Percentiles rank a stretch among this genome's conserved stretches.
These are phyloP conservation scores for Carex kokanica DNA, from an alignment of 176 grass and related monocot species.

Conservation along the genomic window DNA sequence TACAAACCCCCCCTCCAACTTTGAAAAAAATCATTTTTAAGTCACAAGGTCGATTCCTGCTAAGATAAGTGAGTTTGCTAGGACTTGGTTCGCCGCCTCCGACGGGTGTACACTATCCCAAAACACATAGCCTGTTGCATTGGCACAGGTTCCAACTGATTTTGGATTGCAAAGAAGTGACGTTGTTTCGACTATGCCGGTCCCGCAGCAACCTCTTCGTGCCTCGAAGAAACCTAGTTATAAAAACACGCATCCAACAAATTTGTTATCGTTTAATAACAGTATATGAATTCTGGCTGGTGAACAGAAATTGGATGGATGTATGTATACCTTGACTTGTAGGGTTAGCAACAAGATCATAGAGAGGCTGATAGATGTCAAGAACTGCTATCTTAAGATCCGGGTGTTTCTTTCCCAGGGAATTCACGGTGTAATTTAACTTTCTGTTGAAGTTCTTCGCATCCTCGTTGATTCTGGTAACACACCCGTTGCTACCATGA, in stretches of 20 bases:
- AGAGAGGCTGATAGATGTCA: slow-evolving; percentile 82
- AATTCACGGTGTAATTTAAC: slow-evolving; percentile 40
- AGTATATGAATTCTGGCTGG: no score
- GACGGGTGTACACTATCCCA: slow-evolving; percentile 94
- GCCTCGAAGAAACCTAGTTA: slow-evolving; percentile 70
- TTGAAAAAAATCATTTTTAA: slow-evolving; percentile 4
- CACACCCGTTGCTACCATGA: slow-evolving; percentile 41
- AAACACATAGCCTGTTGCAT: slow-evolving; percentile 84
- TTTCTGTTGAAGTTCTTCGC: slow-evolving; percentile 66
- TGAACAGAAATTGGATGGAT: background rate
- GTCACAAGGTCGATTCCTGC: slow-evolving; percentile 58
- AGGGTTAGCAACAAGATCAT: slow-evolving; percentile 46
- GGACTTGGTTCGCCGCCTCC: slow-evolving; percentile 69
- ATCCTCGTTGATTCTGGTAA: slow-evolving; percentile 54
- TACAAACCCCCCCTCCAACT: background rate
- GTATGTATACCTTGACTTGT: slow-evolving; percentile 55
- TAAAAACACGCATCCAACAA: no score
- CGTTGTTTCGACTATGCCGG: slow-evolving; percentile 76
- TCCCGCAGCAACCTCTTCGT: slow-evolving; percentile 63
- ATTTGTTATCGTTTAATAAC: no score
- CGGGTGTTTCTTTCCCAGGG: slow-evolving; percentile 41
- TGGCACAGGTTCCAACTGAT: slow-evolving; percentile 73
- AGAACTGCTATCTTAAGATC: slow-evolving; percentile 80
- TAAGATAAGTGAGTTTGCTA: slow-evolving; percentile 57
- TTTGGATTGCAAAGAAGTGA: slow-evolving; percentile 78